Base-by-base conservation (phyloP, 1,284 basidiomycete genomes). In the Moniliella sp. region DNA sequence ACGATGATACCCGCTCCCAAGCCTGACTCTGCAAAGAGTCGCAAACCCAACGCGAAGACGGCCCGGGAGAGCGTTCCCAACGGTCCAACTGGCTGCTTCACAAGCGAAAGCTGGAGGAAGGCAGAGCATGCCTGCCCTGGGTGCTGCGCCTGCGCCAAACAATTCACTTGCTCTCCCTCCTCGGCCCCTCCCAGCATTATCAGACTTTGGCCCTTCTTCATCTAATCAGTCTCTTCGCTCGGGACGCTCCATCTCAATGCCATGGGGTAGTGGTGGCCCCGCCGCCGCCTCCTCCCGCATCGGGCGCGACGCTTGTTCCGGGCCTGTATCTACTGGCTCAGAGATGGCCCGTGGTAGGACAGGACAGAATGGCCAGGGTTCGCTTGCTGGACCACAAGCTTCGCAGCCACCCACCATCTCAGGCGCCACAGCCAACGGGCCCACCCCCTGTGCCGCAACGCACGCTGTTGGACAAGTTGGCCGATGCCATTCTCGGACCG, bases 1-100 rank as follows among this genome's bases (percentile, higher is more conserved):
- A 94, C 53, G 88, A 91, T 42, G 76, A 78, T 25, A 55, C 5
- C 37, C 29, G 25, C 16, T 28, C 32, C 28, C 26, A 19, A 8
- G 27, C 25, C 30, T 5, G 63, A 17, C 48, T 66, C 11, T 39
- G 50, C 13, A 25, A 34, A 12, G 12, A 18, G 16, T 34, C 9
- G 25, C 27, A 9, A 17, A n/a, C 28, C 18, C 4, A 28, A 28
- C 29, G 50, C 58, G 11, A 57, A 43, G 61, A 30, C 27, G 15
- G 30, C 32, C 28, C 26, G 18, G 9, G 27, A 25, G 28, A 8
- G 27, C 37, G 10, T 7, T 31, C 9, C 28, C 31, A n/a, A n/a
- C n/a, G n/a, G n/a, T n/a, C 11, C 28, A 35, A 18, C 18, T 35
- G 5, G 28, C 25, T 3, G 31, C 27, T 9, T 12, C 18, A 3